Percentiles rank a stretch among this genome's conserved stretches.
phyloP scores from a whole-genome alignment of 2,329 filamentous ascomycete species.

The Colletotrichum sp. region DNA sequence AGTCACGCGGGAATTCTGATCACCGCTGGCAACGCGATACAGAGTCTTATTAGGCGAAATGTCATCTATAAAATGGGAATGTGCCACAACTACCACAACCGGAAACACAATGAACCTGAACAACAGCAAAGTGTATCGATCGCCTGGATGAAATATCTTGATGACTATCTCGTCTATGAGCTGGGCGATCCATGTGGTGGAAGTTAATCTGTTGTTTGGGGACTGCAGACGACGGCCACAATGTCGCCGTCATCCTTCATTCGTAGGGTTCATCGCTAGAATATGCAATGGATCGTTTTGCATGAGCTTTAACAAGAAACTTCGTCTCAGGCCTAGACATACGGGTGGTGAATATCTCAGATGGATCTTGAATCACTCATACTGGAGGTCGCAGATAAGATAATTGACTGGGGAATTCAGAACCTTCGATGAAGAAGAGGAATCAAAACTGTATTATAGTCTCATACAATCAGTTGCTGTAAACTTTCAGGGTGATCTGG shows the following conservation, averaged over 20 bases:
- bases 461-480: no score
- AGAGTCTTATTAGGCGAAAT: neutral
- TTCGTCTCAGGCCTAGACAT: neutral
- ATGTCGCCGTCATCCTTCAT: neutral
- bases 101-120: fast-evolving
- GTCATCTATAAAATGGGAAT: neutral
- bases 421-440: no score
- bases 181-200: neutral
- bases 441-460: fast-evolving
- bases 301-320: fast-evolving
- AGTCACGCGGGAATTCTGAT: neutral
- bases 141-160: neutral
- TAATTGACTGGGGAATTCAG: fast-evolving
- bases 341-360: fast-evolving
- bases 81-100: neutral
- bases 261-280: fast-evolving
- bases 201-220: fast-evolving
- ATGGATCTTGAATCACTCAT: no score
- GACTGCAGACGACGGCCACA: neutral
- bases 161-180: neutral
- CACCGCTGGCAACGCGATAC: neutral
- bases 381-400: no score
- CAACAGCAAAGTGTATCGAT: neutral
- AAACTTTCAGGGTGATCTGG: no score
- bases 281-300: fast-evolving